phyloP scores from a whole-genome alignment of 257 asterid genomes.

The Primulina tabacum region DNA sequence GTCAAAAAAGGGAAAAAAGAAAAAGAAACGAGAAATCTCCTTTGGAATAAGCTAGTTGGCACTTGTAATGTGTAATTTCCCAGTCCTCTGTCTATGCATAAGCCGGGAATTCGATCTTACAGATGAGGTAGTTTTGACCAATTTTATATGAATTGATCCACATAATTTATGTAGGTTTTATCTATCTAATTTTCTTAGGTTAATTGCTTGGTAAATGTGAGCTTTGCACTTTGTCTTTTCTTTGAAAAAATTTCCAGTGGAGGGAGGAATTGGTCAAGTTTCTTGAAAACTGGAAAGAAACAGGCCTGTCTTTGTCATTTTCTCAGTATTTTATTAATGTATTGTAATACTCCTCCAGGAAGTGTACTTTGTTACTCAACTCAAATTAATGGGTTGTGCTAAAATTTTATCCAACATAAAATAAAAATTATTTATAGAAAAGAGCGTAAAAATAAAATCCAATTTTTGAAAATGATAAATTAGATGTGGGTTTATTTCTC shows the following conservation, averaged over 20 bases:
- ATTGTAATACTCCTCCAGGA: constrained; percentile 14
- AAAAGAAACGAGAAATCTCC: background rate
- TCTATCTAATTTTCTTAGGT: constrained; percentile 36
- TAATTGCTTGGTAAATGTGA: constrained; percentile 37
- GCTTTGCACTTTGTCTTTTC: constrained; percentile 22
- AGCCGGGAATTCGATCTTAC: background rate
- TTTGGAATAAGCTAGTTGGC: background rate
- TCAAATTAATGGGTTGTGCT: too few species aligned
- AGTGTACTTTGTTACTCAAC: constrained; percentile 16
- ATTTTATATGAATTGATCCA: too few species aligned
- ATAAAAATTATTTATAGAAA: too few species aligned
- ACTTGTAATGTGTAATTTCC: constrained; percentile 24
- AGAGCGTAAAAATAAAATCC: too few species aligned
- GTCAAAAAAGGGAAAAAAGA: background rate
- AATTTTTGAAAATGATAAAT: too few species aligned
- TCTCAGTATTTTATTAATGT: constrained; percentile 28
- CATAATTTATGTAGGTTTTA: too few species aligned
- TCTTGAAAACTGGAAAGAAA: constrained; percentile 45
- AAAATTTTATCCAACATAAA: too few species aligned
- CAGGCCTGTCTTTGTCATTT: constrained; percentile 44
- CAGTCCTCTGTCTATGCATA: constrained; percentile 25
- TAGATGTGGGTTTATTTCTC: too few species aligned
- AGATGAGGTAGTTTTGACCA: too few species aligned
- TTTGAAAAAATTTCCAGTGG: constrained; percentile 34
- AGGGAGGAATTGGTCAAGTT: constrained; percentile 37